Evolutionary conservation across 2,329 filamentous ascomycete genomes (phyloP), one percentile per base, ranked within the genome.

Genomic region (Esteya vermicola): DNA sequence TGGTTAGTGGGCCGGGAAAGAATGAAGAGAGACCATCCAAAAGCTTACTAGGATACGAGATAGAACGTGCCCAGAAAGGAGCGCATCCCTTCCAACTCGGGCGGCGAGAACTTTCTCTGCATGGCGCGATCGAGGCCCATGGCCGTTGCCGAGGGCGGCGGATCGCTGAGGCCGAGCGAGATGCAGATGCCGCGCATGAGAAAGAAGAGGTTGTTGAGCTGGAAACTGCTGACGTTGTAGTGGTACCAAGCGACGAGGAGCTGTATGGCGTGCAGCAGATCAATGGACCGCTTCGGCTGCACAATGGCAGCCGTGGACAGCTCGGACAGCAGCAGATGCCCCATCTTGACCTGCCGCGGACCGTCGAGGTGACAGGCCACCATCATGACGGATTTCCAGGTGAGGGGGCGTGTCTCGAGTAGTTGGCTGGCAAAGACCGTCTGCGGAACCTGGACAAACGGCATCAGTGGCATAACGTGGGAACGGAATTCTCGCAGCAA

Each of bases 351-450:
- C 50, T 71, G 67, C 30, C 64, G 56, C 21, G 51, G 41, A 1
- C 64, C 64, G 34, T 71, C 61, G 2, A 59, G 54, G 36, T 64
- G 57, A 41, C 54, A 56, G 16, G 57, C 54, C 36, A 56, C 57
- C 52, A 70, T 59, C 61, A 71, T 68, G 44, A 64, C 50, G 4
- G 58, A 63, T 48, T 67, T 68, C 65, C 66, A 72, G 31, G 70
- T 45, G 31, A 64, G 63, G 19, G 67, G 66, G 6, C 59, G 52
- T 43, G 57, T 44, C 21, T 50, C 48, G 21, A 55, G 56, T 33
- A 70, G 51, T 44, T 61, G 51, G 2, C 50, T 48, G 1, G 63
- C 55, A 4, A 50, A 51, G 47, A 65, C 47, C 33, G 55, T 45
- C 20, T 48, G 45, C 1, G 65, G 59, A 5, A 68, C 51, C 13